phyloP scores from a whole-genome alignment of 2,329 filamentous ascomycete genomes.

The Neopestalotiopsis rosae region DNA sequence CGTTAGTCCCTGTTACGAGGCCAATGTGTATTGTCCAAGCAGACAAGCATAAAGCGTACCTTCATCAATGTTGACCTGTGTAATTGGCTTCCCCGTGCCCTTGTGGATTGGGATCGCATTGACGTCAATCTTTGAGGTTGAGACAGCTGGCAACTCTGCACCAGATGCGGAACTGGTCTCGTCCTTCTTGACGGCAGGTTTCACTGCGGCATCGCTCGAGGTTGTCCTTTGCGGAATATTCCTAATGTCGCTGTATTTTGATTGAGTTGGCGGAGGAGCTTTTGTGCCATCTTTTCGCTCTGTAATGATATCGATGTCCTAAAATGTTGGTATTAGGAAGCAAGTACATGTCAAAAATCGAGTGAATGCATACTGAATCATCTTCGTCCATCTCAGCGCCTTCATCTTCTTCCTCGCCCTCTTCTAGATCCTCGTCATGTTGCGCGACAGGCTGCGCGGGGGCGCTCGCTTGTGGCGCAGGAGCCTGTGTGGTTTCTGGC shows the following conservation, averaged over 20 bases:
- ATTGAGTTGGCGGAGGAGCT: conserved; percentile 61
- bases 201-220: conserved; percentile 54
- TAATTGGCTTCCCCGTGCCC: conserved; percentile 79
- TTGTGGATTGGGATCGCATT: conserved; percentile 82
- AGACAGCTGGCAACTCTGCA: conserved; percentile 59
- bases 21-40: background rate
- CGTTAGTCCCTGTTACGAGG: background rate
- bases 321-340: background rate
- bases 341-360: background rate
- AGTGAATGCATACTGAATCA: conserved; percentile 48
- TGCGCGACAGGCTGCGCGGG: conserved; percentile 40
- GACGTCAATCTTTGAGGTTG: conserved; percentile 85
- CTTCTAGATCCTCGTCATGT: conserved; percentile 61
- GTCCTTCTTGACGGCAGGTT: conserved; percentile 54
- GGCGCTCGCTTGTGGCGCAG: conserved; percentile 29
- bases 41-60: conserved; percentile 41
- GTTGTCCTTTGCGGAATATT: conserved; percentile 68
- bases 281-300: conserved; percentile 70
- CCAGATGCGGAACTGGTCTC: conserved; percentile 34
- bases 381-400: conserved; percentile 66
- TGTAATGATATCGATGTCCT: conserved; percentile 74
- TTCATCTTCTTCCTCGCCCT: conserved; percentile 69
- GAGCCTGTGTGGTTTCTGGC: conserved; percentile 35
- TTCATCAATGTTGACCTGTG: conserved; percentile 75
- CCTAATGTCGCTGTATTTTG: conserved; percentile 68